Evolutionary conservation across 2,329 filamentous ascomycete species (phyloP).

Genomic region (Plectosphaerella sp.): DNA sequence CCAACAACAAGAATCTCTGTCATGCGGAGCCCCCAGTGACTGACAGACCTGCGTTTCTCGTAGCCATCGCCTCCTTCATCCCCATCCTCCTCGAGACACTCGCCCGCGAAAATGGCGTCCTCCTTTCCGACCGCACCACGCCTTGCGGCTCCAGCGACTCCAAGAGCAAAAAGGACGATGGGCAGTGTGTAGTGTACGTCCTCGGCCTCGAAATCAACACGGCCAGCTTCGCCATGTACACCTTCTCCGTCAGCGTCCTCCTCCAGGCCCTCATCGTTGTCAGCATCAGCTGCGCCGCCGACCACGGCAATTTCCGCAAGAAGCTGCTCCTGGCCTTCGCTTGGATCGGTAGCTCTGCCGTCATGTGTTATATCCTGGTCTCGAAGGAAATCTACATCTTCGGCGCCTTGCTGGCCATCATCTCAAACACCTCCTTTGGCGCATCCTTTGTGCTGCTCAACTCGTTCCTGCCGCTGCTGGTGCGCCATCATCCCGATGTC

Average conservation of each 20-base stretch:
- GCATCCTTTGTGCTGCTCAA: slow-evolving; percentile 94
- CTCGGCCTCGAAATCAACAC: slow-evolving; percentile 88
- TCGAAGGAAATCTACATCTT: slow-evolving; percentile 72
- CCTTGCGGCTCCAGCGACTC: slow-evolving; percentile 67
- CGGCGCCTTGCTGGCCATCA: slow-evolving; percentile 77
- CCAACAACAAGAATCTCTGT: neutral
- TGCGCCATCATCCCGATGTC: slow-evolving; percentile 71
- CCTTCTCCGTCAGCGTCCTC: slow-evolving; percentile 87
- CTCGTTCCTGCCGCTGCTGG: slow-evolving; percentile 87
- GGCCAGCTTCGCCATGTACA: slow-evolving; percentile 97
- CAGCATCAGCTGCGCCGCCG: slow-evolving; percentile 92
- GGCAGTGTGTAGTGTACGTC: slow-evolving; percentile 78
- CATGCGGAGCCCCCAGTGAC: neutral
- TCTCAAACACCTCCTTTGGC: slow-evolving; percentile 91
- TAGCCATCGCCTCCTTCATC: slow-evolving; percentile 68
- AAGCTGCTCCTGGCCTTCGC: slow-evolving; percentile 82
- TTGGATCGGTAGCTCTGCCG: slow-evolving; percentile 72
- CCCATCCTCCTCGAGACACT: slow-evolving; percentile 93
- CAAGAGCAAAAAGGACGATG: slow-evolving; percentile 36
- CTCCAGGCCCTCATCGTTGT: slow-evolving; percentile 88
- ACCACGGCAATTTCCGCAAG: slow-evolving; percentile 91
- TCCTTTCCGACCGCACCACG: slow-evolving; percentile 70
- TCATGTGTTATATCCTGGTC: slow-evolving; percentile 85
- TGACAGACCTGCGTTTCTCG: neutral
- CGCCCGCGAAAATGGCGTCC: slow-evolving; percentile 84